Evolutionary conservation across 805 yeast species (phyloP).

Genomic region (Suhomyces kilbournensis): DNA sequence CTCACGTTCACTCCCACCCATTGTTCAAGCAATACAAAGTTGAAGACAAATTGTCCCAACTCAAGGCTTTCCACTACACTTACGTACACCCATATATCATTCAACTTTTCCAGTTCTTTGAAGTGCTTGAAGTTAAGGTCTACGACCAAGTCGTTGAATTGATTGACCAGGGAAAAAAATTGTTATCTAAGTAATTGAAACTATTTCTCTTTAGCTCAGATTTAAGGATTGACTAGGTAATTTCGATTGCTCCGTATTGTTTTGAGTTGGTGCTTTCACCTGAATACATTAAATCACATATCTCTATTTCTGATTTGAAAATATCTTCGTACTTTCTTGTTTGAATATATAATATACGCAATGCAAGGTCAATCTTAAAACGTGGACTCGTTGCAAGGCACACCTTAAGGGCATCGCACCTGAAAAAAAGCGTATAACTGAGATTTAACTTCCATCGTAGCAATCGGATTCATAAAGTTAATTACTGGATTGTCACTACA

Average conservation of each 20-base stretch:
- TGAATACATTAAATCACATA: conserved; percentile 12
- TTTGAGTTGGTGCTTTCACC: background rate
- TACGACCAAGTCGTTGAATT: conserved; percentile 21
- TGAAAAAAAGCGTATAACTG: background rate
- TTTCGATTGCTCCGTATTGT: conserved; percentile 8
- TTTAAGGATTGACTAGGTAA: conserved; percentile 24
- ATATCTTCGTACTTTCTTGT: background rate
- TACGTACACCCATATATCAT: conserved; percentile 31
- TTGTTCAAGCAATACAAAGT: conserved; percentile 32
- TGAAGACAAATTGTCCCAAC: conserved; percentile 22
- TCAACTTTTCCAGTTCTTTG: conserved; percentile 32
- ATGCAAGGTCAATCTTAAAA: no score
- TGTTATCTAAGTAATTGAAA: conserved; percentile 14
- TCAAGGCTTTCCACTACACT: conserved; percentile 19
- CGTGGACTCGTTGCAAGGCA: background rate
- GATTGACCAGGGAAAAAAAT: conserved; percentile 17
- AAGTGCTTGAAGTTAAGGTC: conserved; percentile 30
- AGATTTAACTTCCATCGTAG: background rate
- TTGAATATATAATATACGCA: background rate
- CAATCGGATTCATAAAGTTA: background rate
- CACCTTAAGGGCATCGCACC: background rate
- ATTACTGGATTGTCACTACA: background rate
- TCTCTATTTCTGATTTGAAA: background rate
- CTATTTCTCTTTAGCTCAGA: conserved; percentile 18
- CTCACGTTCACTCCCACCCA: conserved; percentile 36